phyloP scores from a whole-genome alignment of 768 basidiomycete species.

The Hypsizygus marmoreus region DNA sequence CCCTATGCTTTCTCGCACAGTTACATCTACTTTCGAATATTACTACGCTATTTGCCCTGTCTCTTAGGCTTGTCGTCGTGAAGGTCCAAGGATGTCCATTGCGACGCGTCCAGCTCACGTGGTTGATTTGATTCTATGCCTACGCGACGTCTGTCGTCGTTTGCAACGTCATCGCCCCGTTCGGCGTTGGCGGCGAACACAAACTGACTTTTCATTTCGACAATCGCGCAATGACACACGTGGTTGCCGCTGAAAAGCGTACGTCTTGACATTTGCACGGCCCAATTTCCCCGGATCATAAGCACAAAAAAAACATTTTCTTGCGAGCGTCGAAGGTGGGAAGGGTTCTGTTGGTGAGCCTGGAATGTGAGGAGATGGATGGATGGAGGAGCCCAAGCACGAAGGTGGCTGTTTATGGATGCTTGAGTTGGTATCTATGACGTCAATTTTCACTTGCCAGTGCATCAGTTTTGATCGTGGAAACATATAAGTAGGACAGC shows the following conservation, averaged over 20 bases:
- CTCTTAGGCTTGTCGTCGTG: neutral
- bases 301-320: too few relatives aligned
- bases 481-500: constrained; percentile 15
- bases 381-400: neutral
- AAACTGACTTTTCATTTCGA: too few relatives aligned
- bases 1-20: neutral
- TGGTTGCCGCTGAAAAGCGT: too few relatives aligned
- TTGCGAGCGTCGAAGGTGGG: too few relatives aligned
- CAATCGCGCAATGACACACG: too few relatives aligned
- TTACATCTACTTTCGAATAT: constrained; percentile 10
- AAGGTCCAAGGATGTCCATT: too few relatives aligned
- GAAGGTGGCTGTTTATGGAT: neutral
- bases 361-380: neutral
- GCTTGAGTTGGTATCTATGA: constrained; percentile 8
- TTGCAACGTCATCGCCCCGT: neutral
- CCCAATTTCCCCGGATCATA: too few relatives aligned
- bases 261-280: too few relatives aligned
- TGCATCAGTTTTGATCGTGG: neutral
- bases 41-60: constrained; percentile 7
- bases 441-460: constrained; percentile 11
- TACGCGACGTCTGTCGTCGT: neutral
- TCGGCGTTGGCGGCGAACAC: too few relatives aligned
- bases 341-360: too few relatives aligned
- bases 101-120: too few relatives aligned
- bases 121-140: neutral